A percentile compares a stretch with the other conserved stretches of the same genome.
phyloP scores from a whole-genome alignment of 2,329 filamentous ascomycete species.

The Zymoseptoria tritici region DNA sequence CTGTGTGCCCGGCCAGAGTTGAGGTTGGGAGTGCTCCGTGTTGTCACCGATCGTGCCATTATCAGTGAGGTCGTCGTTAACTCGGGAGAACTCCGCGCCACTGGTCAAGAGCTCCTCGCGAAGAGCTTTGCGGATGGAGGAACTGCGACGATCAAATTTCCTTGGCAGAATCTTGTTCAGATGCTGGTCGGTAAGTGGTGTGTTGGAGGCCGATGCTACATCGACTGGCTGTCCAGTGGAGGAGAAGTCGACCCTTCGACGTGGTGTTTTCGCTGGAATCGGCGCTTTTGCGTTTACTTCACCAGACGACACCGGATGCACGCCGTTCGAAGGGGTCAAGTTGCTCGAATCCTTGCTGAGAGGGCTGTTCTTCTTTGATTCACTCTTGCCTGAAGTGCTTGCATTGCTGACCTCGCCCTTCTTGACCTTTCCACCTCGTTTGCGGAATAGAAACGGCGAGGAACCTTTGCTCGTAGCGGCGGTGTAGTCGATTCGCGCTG shows the following conservation, averaged over 20 bases:
- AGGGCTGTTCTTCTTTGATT: neutral
- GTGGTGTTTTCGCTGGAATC: slow-evolving; percentile 2
- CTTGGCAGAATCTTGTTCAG: slow-evolving; percentile 13
- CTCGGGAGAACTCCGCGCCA: slow-evolving; percentile 17
- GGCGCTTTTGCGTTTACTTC: neutral
- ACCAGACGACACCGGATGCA: neutral
- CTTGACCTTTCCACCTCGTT: slow-evolving; percentile 12
- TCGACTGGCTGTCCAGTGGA: neutral
- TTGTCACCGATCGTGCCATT: neutral
- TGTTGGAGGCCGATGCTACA: slow-evolving; percentile 1
- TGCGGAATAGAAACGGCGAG: slow-evolving; percentile 26
- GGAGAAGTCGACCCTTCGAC: slow-evolving; percentile 1
- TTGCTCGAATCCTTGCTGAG: neutral
- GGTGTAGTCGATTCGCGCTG: slow-evolving; percentile 5
- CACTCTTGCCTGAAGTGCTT: neutral
- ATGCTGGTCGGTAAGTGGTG: slow-evolving; percentile 15
- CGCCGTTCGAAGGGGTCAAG: neutral
- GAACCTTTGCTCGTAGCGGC: slow-evolving; percentile 6
- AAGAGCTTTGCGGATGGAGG: slow-evolving; percentile 17
- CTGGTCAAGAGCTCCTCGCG: slow-evolving; percentile 19
- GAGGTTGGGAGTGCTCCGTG: neutral
- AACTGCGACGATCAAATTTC: slow-evolving; percentile 7
- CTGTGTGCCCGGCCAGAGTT: slow-evolving; percentile 25
- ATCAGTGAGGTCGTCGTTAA: neutral
- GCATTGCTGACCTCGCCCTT: slow-evolving; percentile 2